These are phyloP conservation scores for Aspergillus quadricinctus DNA, from an alignment of 2,329 filamentous ascomycete genomes.

Conservation along the genomic window DNA sequence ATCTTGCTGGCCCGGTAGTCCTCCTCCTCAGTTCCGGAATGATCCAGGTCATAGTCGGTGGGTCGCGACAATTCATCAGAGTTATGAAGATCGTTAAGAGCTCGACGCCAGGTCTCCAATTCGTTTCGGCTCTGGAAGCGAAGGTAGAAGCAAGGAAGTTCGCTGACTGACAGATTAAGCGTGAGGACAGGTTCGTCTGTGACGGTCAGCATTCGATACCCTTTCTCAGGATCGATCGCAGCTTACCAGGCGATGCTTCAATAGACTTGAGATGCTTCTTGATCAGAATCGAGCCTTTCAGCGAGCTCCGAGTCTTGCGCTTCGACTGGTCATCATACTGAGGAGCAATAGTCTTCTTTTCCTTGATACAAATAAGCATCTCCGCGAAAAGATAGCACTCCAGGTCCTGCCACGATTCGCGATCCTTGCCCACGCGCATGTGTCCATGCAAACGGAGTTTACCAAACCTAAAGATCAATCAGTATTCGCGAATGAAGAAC, in stretches of 20 bases:
- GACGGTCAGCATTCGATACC: not conserved
- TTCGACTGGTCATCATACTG: conserved; percentile 61
- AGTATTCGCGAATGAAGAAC: not conserved
- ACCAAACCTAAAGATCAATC: conserved; percentile 66
- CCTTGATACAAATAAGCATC: conserved; percentile 99
- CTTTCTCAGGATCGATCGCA: not conserved
- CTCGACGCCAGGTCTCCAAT: conserved; percentile 85
- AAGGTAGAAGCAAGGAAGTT: conserved; percentile 91
- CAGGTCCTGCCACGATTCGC: conserved; percentile 92
- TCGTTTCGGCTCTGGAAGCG: conserved; percentile 76
- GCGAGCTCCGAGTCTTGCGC: conserved; percentile 72
- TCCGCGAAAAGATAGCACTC: conserved; percentile 96
- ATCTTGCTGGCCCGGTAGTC: conserved; percentile 61
- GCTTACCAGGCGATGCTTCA: conserved; percentile 54
- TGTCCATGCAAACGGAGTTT: conserved; percentile 86
- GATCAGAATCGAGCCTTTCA: conserved; percentile 97
- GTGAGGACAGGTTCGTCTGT: conserved; percentile 79
- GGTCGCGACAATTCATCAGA: conserved; percentile 59
- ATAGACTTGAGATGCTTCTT: conserved; percentile 96
- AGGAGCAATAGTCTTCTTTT: conserved; percentile 67
- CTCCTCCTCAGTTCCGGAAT: conserved; percentile 82
- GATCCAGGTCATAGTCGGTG: conserved; percentile 74
- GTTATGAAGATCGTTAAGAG: conserved; percentile 76
- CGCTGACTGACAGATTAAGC: conserved; percentile 81
- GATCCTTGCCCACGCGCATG: conserved; percentile 91